Percentiles rank a stretch among this genome's conserved stretches.
These are phyloP conservation scores for Didymella segeticola DNA, from an alignment of 2,329 filamentous ascomycete genomes.

Conservation along the genomic window DNA sequence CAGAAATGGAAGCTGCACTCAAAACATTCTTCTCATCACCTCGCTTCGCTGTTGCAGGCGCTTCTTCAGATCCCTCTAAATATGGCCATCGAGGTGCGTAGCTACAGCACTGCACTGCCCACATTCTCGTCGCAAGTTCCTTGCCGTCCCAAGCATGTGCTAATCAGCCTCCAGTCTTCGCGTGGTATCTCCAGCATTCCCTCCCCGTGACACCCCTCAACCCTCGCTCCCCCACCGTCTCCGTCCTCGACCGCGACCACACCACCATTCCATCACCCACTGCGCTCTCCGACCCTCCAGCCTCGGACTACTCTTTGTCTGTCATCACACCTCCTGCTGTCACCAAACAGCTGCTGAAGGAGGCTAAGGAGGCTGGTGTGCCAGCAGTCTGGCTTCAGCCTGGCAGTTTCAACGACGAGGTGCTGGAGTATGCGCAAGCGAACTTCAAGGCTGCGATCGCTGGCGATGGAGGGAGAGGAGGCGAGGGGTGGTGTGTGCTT, in stretches of 20 bases:
- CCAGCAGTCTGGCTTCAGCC: constrained; percentile 74
- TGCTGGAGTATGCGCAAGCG: constrained; percentile 71
- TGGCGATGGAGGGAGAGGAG: constrained; percentile 41
- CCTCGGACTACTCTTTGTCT: constrained; percentile 73
- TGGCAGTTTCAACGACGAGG: constrained; percentile 80
- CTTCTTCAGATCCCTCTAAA: constrained; percentile 82
- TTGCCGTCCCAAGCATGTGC: neutral
- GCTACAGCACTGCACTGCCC: neutral
- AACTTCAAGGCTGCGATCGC: constrained; percentile 76
- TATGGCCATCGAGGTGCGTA: constrained; percentile 83
- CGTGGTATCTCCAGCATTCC: constrained; percentile 81
- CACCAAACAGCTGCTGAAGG: constrained; percentile 75
- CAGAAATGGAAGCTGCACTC: constrained; percentile 70
- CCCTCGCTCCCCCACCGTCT: constrained; percentile 70
- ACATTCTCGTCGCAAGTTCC: neutral
- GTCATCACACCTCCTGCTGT: constrained; percentile 86
- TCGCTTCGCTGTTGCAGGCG: constrained; percentile 87
- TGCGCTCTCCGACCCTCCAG: constrained; percentile 61
- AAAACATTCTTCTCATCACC: constrained; percentile 81
- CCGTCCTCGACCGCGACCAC: constrained; percentile 66
- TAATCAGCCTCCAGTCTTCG: constrained; percentile 69
- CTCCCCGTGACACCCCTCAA: constrained; percentile 86
- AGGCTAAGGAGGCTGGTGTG: constrained; percentile 76
- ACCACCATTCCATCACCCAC: constrained; percentile 70
- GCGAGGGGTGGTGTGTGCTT: constrained; percentile 51